Evolutionary conservation across 495 filamentous ascomycete species (phyloP).

Genomic region (Aspergillus biplanus): DNA sequence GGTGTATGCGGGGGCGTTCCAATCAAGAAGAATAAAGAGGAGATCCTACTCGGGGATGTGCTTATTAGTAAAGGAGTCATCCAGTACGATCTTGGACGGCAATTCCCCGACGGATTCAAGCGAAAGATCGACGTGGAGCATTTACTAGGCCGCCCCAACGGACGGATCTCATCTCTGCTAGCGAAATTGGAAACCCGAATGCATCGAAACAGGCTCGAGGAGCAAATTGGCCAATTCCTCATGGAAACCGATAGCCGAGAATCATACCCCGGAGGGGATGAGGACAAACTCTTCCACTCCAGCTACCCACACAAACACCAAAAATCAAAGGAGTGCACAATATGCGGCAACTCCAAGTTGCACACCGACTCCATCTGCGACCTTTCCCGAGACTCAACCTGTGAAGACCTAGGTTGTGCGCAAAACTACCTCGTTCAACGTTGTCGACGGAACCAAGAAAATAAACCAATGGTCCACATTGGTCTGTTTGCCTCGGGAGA

Average conservation of each 20-base stretch:
- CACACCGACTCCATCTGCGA: not conserved
- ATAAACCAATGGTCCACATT: not conserved
- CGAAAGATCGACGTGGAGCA: not conserved
- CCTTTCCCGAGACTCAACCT: not conserved
- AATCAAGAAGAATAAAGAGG: not conserved
- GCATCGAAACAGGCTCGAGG: not conserved
- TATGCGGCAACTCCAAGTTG: not conserved
- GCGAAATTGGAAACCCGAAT: not conserved
- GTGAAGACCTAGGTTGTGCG: not conserved
- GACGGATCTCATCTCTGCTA: not conserved
- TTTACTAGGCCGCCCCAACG: not conserved
- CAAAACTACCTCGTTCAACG: not conserved
- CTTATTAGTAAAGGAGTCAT: not conserved
- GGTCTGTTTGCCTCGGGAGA: not conserved
- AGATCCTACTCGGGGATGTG: not conserved
- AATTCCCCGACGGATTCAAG: not conserved
- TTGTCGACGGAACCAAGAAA: not conserved
- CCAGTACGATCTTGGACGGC: not conserved
- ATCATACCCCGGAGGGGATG: not conserved
- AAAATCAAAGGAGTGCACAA: not conserved
- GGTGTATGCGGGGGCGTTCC: too few species aligned
- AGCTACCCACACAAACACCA: not conserved
- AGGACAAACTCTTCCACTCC: not conserved
- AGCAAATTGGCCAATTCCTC: not conserved
- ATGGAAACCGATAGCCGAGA: too few species aligned